Evolutionary conservation across 2,329 filamentous ascomycete species (phyloP).

Genomic region (Fusarium anthophilum): DNA sequence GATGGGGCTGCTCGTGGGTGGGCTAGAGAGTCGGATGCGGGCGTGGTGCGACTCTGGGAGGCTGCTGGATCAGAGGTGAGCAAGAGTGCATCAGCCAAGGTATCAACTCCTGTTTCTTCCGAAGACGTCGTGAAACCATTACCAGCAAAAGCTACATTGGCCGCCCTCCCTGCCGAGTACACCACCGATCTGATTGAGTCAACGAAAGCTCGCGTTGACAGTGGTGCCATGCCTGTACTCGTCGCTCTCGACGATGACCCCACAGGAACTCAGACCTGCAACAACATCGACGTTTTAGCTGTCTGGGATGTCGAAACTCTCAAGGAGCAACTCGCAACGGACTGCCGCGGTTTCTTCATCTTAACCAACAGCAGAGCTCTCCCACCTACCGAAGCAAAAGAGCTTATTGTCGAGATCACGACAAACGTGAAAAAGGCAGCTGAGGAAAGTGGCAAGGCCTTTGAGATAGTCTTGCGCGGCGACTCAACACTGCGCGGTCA

Average conservation of each 20-base stretch:
- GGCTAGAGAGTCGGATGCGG: not conserved
- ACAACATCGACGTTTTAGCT: slow-evolving; percentile 64
- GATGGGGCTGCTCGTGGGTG: not conserved
- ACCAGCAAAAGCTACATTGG: not conserved
- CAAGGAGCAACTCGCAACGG: not conserved
- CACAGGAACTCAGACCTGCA: slow-evolving; percentile 70
- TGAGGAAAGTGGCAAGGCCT: not conserved
- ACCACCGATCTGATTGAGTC: not conserved
- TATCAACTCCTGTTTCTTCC: not conserved
- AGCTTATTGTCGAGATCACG: not conserved
- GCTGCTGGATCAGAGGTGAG: not conserved
- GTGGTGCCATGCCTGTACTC: not conserved
- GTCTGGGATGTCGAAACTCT: slow-evolving; percentile 61
- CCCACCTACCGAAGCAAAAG: not conserved
- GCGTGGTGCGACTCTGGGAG: not conserved
- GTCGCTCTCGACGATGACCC: slow-evolving; percentile 64
- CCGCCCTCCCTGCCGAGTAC: not conserved
- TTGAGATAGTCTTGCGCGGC: not conserved
- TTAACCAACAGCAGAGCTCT: not conserved
- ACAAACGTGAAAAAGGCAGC: not conserved
- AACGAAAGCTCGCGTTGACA: not conserved
- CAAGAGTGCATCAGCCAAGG: not conserved
- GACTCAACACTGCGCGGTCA: not conserved
- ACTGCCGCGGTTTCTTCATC: not conserved
- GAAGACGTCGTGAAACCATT: not conserved